Percentiles rank a stretch among this genome's conserved stretches.
These are phyloP conservation scores for Silybum marianum DNA, from an alignment of 129 eudicot genomes.

Conservation along the genomic window DNA sequence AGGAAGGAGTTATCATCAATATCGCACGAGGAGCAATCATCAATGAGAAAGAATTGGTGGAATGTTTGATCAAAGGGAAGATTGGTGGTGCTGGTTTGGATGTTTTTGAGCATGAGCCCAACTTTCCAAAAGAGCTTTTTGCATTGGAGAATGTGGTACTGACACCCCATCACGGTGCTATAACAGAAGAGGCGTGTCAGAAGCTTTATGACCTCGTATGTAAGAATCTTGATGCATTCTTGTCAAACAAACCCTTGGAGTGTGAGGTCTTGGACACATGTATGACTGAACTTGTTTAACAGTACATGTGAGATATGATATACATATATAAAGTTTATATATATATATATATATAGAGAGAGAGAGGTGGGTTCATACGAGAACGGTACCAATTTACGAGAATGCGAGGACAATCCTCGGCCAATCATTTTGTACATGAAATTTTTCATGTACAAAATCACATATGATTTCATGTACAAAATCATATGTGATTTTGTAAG, in stretches of 20 bases:
- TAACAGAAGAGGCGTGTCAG: slow-evolving; percentile 54
- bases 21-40: slow-evolving; percentile 69
- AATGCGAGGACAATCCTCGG: too few species aligned
- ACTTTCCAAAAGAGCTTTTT: slow-evolving; percentile 49
- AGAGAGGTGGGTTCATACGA: too few species aligned
- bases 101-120: slow-evolving; percentile 77
- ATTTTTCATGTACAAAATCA: too few species aligned
- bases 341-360: too few species aligned
- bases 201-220: slow-evolving; percentile 39
- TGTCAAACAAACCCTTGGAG: slow-evolving; percentile 53
- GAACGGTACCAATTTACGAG: too few species aligned
- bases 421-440: too few species aligned
- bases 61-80: slow-evolving; percentile 53
- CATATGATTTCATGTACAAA: too few species aligned
- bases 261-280: slow-evolving; percentile 15
- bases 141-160: slow-evolving; percentile 69
- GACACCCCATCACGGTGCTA: slow-evolving; percentile 62
- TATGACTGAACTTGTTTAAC: not conserved
- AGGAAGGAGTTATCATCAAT: slow-evolving; percentile 61
- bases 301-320: not conserved
- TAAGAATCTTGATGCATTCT: slow-evolving; percentile 74
- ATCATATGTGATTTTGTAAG: too few species aligned
- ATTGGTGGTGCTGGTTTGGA: slow-evolving; percentile 93
- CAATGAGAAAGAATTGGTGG: slow-evolving; percentile 63
- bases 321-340: too few species aligned